phyloP scores from a whole-genome alignment of 2,329 filamentous ascomycete species.

The Botrytis hyacinthi region DNA sequence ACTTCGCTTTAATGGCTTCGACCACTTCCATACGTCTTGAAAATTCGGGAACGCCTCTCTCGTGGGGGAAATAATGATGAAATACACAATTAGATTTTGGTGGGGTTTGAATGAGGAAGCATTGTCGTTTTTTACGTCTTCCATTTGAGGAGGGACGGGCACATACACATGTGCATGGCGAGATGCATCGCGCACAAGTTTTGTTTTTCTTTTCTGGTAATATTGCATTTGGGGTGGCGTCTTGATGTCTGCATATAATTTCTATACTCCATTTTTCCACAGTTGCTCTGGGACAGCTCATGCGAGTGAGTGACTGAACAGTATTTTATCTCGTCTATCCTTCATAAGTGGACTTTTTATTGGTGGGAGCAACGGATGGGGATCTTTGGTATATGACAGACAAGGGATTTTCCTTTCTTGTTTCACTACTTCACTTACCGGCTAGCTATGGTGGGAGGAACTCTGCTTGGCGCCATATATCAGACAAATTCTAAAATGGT shows the following conservation, averaged over 20 bases:
- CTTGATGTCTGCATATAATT: slow-evolving; percentile 38
- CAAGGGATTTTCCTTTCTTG: slow-evolving; percentile 17
- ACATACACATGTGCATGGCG: slow-evolving; percentile 33
- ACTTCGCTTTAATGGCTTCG: slow-evolving; percentile 32
- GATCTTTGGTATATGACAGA: slow-evolving; percentile 29
- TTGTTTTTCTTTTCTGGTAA: slow-evolving; percentile 36
- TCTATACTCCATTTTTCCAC: slow-evolving; percentile 23
- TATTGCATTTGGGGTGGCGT: slow-evolving; percentile 39
- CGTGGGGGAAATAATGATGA: slow-evolving; percentile 36
- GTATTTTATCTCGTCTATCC: slow-evolving; percentile 22
- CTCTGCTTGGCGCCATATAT: slow-evolving; percentile 30
- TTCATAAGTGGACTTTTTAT: slow-evolving; percentile 22
- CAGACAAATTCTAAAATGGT: slow-evolving; percentile 27
- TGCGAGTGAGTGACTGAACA: slow-evolving; percentile 22
- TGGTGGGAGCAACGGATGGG: slow-evolving; percentile 17
- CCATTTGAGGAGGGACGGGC: slow-evolving; percentile 27
- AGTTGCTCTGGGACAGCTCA: slow-evolving; percentile 5
- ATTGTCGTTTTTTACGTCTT: slow-evolving; percentile 28
- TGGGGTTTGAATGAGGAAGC: slow-evolving; percentile 27
- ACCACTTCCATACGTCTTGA: slow-evolving; percentile 21
- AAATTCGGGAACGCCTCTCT: slow-evolving; percentile 26
- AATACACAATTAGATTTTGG: slow-evolving; percentile 35
- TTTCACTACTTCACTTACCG: slow-evolving; percentile 16
- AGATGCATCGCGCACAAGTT: slow-evolving; percentile 27
- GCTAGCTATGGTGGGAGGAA: neutral